Evolutionary conservation across 177 flowering plant species (phyloP).

Genomic region (Vitis hybrid): DNA sequence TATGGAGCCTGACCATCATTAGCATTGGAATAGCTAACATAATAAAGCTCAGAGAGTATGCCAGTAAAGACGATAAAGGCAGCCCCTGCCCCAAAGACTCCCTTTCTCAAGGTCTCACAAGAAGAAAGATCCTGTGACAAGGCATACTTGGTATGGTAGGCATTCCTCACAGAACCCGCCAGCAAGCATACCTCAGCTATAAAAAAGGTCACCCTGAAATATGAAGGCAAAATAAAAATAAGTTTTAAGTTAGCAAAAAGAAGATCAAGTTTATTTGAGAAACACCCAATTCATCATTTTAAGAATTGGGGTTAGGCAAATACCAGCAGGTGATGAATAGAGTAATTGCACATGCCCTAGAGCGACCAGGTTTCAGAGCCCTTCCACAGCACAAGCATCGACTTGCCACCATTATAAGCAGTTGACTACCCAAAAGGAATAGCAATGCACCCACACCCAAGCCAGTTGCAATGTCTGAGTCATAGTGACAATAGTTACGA

Average conservation of each 20-base stretch:
- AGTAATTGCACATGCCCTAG: slow-evolving; percentile 64
- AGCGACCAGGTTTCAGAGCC: slow-evolving; percentile 52
- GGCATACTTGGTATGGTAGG: slow-evolving; percentile 59
- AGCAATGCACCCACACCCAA: slow-evolving; percentile 58
- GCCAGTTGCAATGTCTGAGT: slow-evolving; percentile 60
- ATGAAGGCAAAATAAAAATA: neutral
- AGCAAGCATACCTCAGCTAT: slow-evolving; percentile 67
- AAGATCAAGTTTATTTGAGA: too few relatives aligned
- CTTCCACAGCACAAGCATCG: slow-evolving; percentile 71
- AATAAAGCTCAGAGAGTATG: slow-evolving; percentile 56
- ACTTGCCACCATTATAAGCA: slow-evolving; percentile 52
- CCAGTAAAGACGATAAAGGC: slow-evolving; percentile 65
- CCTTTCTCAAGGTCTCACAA: slow-evolving; percentile 59
- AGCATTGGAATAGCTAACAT: slow-evolving; percentile 53
- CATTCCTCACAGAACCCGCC: slow-evolving; percentile 65
- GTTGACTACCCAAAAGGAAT: slow-evolving; percentile 54
- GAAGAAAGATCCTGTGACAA: slow-evolving; percentile 26
- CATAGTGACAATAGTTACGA: slow-evolving; percentile 43
- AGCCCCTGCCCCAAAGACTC: slow-evolving; percentile 77
- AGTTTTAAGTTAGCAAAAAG: neutral
- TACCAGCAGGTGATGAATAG: slow-evolving; percentile 72
- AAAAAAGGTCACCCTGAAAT: slow-evolving; percentile 55
- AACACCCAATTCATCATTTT: neutral
- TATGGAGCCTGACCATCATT: slow-evolving; percentile 24
- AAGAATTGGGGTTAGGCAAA: slow-evolving; percentile 5